Evolutionary conservation across 768 basidiomycete species (phyloP).

Genomic region (Solioccasus polychromus): DNA sequence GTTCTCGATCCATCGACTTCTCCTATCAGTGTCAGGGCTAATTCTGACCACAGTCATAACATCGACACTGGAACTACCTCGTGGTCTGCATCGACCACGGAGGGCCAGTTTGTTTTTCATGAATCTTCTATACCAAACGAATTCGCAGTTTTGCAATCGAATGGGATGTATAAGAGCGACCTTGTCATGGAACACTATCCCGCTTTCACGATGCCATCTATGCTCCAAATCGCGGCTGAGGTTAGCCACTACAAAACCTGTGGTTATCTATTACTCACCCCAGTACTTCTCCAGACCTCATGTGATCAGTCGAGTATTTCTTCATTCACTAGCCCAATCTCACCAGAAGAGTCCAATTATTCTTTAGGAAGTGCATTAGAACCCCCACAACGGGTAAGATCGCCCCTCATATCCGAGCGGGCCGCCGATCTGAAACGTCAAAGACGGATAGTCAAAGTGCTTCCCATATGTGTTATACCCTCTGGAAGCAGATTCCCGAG

Average conservation of each 20-base stretch:
- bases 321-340: background rate
- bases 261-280: background rate
- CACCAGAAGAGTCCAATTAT: background rate
- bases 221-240: background rate
- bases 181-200: background rate
- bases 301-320: background rate
- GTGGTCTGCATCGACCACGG: background rate
- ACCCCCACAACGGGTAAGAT: slow-evolving; percentile 5
- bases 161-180: background rate
- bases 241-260: background rate
- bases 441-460: slow-evolving; percentile 1
- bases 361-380: background rate
- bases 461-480: slow-evolving; percentile 15
- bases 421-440: background rate
- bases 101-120: background rate
- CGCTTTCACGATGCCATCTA: background rate
- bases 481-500: slow-evolving; percentile 10
- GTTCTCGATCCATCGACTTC: background rate
- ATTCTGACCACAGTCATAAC: background rate
- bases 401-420: background rate
- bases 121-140: background rate
- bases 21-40: too few relatives aligned
- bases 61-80: background rate
- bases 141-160: background rate
- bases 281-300: background rate